Base-by-base conservation (phyloP, 306 rosid species). In the Senna tora region DNA sequence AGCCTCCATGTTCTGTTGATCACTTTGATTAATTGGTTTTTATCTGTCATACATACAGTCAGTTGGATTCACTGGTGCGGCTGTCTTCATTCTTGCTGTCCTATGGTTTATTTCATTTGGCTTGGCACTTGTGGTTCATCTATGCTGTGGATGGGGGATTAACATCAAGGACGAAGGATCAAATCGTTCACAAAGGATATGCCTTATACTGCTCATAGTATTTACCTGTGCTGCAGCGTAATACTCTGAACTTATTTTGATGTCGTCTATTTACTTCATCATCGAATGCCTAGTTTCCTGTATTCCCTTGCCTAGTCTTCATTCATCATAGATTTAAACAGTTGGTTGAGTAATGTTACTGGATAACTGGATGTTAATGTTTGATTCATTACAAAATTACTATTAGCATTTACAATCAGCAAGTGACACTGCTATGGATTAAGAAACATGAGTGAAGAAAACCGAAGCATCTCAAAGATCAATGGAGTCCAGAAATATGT, bases 81-180 rank as follows among this genome's bases (percentile, higher is more conserved):
- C 89, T 61, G 99, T 91, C 74, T 91, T 95, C 63, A 50, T 91
- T 82, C 93, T 95, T 80, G 81, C 99, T 8, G 25, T 87, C 54
- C 55, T 95, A 16, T 95, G 99, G 99, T 88, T 95, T 72, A 17
- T 95, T 77, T 81, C 88, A 32, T 95, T 95, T 76, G 99, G 97
- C 51, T 51, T 85, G 77, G 89, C 92, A 30, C 93, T 95, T 67
- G 57, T 58, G 59, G 68, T 89, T 71, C 91, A 91, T 81, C 87
- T 77, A 39, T 86, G 85, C 83, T 95, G 95, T 72, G 97, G 97
- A 36, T 95, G 99, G 99, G 89, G 84, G 69, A 82, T 91, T 42
- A 89, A 77, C 81, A 83, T 91, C 60, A 86, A 86, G 81, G 80
- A 74, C 21, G 83, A 76, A 81, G 92, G 69, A 81, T 91, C 99